Percentiles rank a stretch among this genome's conserved stretches.
Conservation (phyloP, 306 rosid species). For the Oxytropis ochrocephala region DNA sequence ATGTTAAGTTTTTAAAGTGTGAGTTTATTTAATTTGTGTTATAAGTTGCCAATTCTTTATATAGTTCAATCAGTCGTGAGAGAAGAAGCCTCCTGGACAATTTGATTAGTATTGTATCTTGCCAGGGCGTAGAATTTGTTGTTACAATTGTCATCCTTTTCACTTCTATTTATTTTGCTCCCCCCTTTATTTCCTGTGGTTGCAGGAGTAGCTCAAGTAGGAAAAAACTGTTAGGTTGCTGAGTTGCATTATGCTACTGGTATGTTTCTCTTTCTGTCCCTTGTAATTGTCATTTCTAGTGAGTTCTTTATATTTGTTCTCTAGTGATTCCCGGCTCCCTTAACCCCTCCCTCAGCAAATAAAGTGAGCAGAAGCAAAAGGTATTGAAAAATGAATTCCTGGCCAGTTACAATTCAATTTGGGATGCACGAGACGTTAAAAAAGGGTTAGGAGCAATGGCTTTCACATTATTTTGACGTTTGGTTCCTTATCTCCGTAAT, state of each 20-base stretch:
- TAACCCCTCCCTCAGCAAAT: not conserved
- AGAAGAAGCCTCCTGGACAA: not conserved
- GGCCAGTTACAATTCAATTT: not conserved
- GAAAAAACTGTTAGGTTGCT: slow-evolving; percentile 44
- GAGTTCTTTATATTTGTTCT: not conserved
- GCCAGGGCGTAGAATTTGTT: not conserved
- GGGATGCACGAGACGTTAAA: slow-evolving; percentile 2
- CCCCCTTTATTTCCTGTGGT: slow-evolving; percentile 44
- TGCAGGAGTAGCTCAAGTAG: slow-evolving; percentile 66
- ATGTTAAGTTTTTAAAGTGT: not conserved
- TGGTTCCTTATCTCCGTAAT: not conserved
- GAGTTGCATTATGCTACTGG: slow-evolving; percentile 47
- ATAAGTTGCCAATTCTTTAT: not conserved
- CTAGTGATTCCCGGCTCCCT: not conserved
- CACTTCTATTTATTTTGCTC: slow-evolving; percentile 16
- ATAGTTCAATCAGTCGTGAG: not conserved
- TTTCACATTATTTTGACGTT: not conserved
- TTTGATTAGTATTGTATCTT: not conserved
- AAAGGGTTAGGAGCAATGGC: not conserved
- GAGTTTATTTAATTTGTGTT: not conserved
- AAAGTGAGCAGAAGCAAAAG: not conserved
- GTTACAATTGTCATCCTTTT: slow-evolving; percentile 1
- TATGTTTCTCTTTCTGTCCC: slow-evolving; percentile 42
- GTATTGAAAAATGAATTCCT: slow-evolving; percentile 12
- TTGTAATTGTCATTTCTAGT: not conserved